A percentile compares a stretch with the other conserved stretches of the same genome.
Evolutionary conservation across 306 rosid genomes (phyloP).

Genomic region (Quercus engelmannii): DNA sequence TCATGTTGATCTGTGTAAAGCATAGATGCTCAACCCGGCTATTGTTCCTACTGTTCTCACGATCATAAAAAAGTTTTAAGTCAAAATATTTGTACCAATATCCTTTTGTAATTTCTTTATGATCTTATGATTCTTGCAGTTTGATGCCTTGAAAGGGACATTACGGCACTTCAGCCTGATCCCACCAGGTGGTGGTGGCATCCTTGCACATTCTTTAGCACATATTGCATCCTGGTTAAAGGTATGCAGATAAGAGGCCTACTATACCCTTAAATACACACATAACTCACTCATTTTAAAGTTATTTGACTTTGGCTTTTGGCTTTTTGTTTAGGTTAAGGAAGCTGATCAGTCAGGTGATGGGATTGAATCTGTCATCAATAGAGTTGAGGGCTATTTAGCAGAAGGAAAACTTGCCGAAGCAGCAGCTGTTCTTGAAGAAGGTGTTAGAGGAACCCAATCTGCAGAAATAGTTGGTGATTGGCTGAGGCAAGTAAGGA

Average conservation of each 20-base stretch:
- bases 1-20: background rate
- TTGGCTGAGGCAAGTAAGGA: constrained; percentile 76
- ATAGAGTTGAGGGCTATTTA: constrained; percentile 68
- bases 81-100: constrained; percentile 1
- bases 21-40: background rate
- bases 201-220: constrained; percentile 78
- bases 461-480: constrained; percentile 68
- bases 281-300: constrained; percentile 3
- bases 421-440: constrained; percentile 89
- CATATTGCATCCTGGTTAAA: constrained; percentile 77
- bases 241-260: constrained; percentile 43
- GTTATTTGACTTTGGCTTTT: constrained; percentile 14
- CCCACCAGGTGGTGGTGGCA: constrained; percentile 84
- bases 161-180: constrained; percentile 70
- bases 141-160: constrained; percentile 69
- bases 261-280: constrained; percentile 2
- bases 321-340: constrained; percentile 49
- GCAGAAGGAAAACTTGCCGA: constrained; percentile 82
- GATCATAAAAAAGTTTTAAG: background rate
- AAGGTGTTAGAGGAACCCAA: constrained; percentile 69
- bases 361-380: constrained; percentile 85
- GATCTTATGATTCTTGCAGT: constrained; percentile 54
- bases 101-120: constrained; percentile 16
- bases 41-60: background rate
- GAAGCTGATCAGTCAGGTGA: constrained; percentile 75